Evolutionary conservation across 371 early-diverging fungal genomes (phyloP), one percentile per base, ranked within the genome.

Genomic region (Choanephora cucurbitarum): DNA sequence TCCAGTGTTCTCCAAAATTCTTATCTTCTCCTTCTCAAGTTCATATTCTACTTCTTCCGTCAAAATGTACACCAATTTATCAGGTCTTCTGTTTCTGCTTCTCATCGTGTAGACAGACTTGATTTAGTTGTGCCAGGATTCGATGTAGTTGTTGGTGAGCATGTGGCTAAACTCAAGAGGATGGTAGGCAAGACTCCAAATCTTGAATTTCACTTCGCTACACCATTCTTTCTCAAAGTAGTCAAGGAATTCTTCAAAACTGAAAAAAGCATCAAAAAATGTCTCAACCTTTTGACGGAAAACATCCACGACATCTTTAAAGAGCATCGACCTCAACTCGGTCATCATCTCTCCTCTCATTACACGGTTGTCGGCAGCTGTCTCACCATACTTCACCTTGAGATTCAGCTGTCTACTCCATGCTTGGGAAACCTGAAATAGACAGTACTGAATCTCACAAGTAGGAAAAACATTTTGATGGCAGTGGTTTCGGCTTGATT

Each of bases 401-500:
- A 2, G 37, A 11, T 37, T 11, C 14, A 37, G 2, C 2, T 3
- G 7, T 11, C 10, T 37, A 6, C 37, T 37, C 11, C 37, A 37
- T 6, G 14, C 37, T 11, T 37, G 3, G 4, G 10, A 14, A 2
- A 37, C 37, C 3, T 37, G 37, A 11, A 37, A 37, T 11, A 3
- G 7, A 11, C 37, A 37, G 14, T 37, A 37, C 3, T 37, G 14
- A 11, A 37, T n/a, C n/a, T n/a, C 37, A 37, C 10, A 37, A 11
- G 14, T 14, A 11, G 7, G 7, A 13, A 37, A 14, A 6, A 11
- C 37, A 14, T 11, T 37, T 11, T 3, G 14, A 37, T 37, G 37
- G 37, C 14, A 37, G 3, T 37, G 37, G 10, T 3, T 92, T 90
- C 60, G 34, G 24, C 37, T 3, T 37, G 11, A 45, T 37, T 21